These are phyloP conservation scores for Aspergillus sojae DNA, from an alignment of 2,329 filamentous ascomycete genomes.

Conservation along the genomic window DNA sequence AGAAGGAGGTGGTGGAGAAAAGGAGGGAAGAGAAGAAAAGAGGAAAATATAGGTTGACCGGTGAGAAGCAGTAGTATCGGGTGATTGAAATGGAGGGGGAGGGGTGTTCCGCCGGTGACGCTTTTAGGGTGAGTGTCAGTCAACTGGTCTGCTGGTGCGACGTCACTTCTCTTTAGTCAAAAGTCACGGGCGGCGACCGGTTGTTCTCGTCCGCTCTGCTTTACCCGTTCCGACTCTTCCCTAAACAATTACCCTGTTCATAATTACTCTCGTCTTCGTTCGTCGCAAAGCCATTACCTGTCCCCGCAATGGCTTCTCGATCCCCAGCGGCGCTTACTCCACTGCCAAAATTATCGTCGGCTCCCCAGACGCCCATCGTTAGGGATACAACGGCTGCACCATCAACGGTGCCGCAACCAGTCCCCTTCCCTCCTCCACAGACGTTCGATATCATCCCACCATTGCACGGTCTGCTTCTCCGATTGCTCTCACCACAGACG, in stretches of 20 bases:
- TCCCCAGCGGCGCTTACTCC: constrained; percentile 41
- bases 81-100: constrained; percentile 21
- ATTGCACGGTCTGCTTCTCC: constrained; percentile 75
- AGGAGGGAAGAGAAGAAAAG: constrained; percentile 15
- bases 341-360: constrained; percentile 43
- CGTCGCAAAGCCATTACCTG: constrained; percentile 11
- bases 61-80: constrained; percentile 26
- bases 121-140: constrained; percentile 29
- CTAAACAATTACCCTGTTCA: constrained; percentile 31
- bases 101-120: constrained; percentile 37
- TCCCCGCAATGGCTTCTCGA: constrained; percentile 39
- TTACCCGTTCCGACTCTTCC: constrained; percentile 37
- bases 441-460: constrained; percentile 84
- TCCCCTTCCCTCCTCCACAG: constrained; percentile 71
- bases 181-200: constrained; percentile 30
- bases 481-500: constrained; percentile 60
- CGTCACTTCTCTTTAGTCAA: constrained; percentile 19
- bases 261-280: background rate
- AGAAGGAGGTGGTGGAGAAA: constrained; percentile 10
- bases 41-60: constrained; percentile 25
- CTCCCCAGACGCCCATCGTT: constrained; percentile 37
- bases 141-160: constrained; percentile 1
- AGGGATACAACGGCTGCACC: constrained; percentile 23
- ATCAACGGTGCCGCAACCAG: constrained; percentile 49
- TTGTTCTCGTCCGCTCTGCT: constrained; percentile 17